phyloP scores from a whole-genome alignment of 2,329 filamentous ascomycete genomes.

The Zalaria sp. region DNA sequence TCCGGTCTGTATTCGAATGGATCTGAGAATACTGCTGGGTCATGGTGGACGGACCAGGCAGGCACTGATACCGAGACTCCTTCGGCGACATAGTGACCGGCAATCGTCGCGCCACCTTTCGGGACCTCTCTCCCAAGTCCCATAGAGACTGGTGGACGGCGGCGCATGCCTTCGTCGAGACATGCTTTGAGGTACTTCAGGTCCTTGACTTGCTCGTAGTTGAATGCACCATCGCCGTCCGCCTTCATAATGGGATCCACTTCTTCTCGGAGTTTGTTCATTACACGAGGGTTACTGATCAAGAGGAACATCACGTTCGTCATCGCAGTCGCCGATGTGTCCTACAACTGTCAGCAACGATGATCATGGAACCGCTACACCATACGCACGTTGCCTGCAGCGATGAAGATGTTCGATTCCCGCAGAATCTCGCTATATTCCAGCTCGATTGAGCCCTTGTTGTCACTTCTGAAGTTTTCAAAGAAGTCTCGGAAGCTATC shows the following conservation, averaged over 20 bases:
- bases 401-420: slow-evolving; percentile 39
- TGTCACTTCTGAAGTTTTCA: slow-evolving; percentile 38
- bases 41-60: slow-evolving; percentile 38
- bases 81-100: slow-evolving; percentile 32
- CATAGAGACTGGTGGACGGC: slow-evolving; percentile 29
- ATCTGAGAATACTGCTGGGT: slow-evolving; percentile 32
- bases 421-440: slow-evolving; percentile 46
- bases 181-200: slow-evolving; percentile 39
- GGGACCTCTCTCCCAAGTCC: slow-evolving; percentile 33
- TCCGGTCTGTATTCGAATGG: slow-evolving; percentile 32
- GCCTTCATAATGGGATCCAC: slow-evolving; percentile 29
- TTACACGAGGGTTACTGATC: slow-evolving; percentile 29
- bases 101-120: slow-evolving; percentile 26
- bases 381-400: slow-evolving; percentile 29
- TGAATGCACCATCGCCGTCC: slow-evolving; percentile 26
- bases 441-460: slow-evolving; percentile 32
- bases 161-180: slow-evolving; percentile 35
- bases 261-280: slow-evolving; percentile 30
- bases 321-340: slow-evolving; percentile 38
- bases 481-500: slow-evolving; percentile 48
- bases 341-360: too few relatives aligned
- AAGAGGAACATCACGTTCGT: slow-evolving; percentile 40
- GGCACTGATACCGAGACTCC: slow-evolving; percentile 31
- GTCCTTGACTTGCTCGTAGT: slow-evolving; percentile 36
- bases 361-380: too few relatives aligned